Evolutionary conservation across 352 stramenopile genomes (phyloP).

Genomic region (Phytophthora uliginosa): DNA sequence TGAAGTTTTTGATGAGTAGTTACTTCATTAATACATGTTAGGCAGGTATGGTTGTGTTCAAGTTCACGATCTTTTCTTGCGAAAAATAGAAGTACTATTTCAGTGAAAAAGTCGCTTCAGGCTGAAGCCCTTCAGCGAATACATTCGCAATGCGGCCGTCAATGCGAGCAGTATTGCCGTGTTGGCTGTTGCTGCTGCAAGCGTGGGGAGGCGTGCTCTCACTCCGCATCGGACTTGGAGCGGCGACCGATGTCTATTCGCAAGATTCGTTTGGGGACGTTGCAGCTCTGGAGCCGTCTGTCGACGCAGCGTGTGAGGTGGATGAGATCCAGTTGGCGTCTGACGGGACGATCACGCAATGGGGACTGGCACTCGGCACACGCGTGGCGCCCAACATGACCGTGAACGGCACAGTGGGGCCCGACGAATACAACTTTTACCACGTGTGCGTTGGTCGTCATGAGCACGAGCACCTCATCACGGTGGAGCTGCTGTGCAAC

Average conservation of each 20-base stretch:
- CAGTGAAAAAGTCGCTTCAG: background rate
- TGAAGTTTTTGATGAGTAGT: slow-evolving; percentile 30
- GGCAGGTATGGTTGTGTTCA: no score
- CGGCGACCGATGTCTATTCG: slow-evolving; percentile 16
- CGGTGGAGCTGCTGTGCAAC: slow-evolving; percentile 61
- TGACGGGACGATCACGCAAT: slow-evolving; percentile 69
- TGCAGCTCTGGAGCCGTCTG: slow-evolving; percentile 9
- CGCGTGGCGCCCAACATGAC: slow-evolving; percentile 71
- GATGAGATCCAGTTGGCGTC: slow-evolving; percentile 81
- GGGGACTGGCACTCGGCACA: slow-evolving; percentile 55
- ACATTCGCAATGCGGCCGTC: background rate
- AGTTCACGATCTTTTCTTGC: slow-evolving; percentile 7
- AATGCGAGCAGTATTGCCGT: background rate
- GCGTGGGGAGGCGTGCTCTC: slow-evolving; percentile 11
- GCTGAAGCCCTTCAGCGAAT: background rate
- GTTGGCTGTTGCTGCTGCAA: slow-evolving; percentile 14
- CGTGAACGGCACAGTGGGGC: slow-evolving; percentile 65
- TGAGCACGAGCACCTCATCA: slow-evolving; percentile 82
- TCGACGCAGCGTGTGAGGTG: slow-evolving; percentile 46
- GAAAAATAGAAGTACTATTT: slow-evolving; percentile 23
- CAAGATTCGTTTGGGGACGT: slow-evolving; percentile 14
- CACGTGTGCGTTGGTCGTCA: slow-evolving; percentile 82
- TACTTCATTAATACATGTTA: no score
- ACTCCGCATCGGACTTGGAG: slow-evolving; percentile 1
- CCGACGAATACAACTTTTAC: slow-evolving; percentile 74